Percentiles rank a stretch among this genome's conserved stretches.
These are phyloP conservation scores for Nymphaea thermarum DNA, from an alignment of 164 flowering plant genomes.

Conservation along the genomic window DNA sequence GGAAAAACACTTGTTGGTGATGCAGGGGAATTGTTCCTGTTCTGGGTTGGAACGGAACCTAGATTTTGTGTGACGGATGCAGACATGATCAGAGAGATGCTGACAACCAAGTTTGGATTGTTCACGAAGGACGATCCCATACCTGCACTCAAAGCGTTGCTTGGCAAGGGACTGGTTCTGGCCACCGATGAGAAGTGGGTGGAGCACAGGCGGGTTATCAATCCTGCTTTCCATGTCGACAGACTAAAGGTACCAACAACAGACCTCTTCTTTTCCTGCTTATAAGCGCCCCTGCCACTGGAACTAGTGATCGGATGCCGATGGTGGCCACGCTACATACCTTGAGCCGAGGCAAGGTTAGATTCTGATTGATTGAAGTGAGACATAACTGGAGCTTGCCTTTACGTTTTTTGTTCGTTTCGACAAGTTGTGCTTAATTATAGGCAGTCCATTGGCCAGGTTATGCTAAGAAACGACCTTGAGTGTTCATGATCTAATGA, in stretches of 20 bases:
- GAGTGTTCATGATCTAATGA: too few species aligned
- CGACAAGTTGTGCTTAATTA: too few species aligned
- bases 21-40: conserved; percentile 22
- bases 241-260: conserved; percentile 17
- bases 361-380: too few species aligned
- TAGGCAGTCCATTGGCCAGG: too few species aligned
- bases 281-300: too few species aligned
- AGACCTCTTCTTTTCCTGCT: too few species aligned
- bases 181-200: conserved; percentile 20
- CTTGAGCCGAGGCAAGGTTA: too few species aligned
- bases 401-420: too few species aligned
- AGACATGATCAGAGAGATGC: conserved; percentile 18
- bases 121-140: conserved; percentile 7
- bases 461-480: too few species aligned
- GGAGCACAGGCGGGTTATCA: conserved; percentile 16
- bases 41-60: conserved; percentile 23
- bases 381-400: too few species aligned
- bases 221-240: conserved; percentile 22
- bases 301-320: too few species aligned
- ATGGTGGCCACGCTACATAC: too few species aligned
- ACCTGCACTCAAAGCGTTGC: conserved; percentile 10
- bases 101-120: conserved; percentile 20
- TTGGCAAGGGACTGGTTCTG: conserved; percentile 16
- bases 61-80: conserved; percentile 15
- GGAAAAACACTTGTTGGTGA: background rate